Base-by-base conservation (phyloP, 768 basidiomycete species). In the Kondoa subrosea region DNA sequence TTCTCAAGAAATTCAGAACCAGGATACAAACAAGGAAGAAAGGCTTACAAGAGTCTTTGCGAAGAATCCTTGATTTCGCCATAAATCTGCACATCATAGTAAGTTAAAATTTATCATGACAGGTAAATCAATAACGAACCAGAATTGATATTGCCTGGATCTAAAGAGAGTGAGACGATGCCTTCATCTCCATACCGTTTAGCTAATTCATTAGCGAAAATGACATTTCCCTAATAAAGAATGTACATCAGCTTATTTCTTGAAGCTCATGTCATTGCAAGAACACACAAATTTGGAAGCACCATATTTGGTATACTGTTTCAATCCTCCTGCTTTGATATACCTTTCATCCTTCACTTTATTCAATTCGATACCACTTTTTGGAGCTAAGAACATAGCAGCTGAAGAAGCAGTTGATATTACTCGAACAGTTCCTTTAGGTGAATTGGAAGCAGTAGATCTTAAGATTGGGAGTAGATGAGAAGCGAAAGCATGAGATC, bases 211-310 rank as follows among this genome's bases (percentile, higher is more conserved):
- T 72, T 67, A 14, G 71, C 69, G 32, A 72, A 56, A 2, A 70
- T 26, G 56, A 72, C 61, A 69, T 72, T 72, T 30, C 69, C 71
- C 56, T 70, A 40, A 67, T 72, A 70, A n/a, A n/a, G n/a, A n/a
- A n/a, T n/a, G n/a, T n/a, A n/a, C n/a, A 4, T 50, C 34, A 30
- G 67, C 66, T 21, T 65, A 66, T 60, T 69, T 70, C 1, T 66
- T 32, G n/a, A 25, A 32, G 2, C 60, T 27, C 4, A 31, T 50
- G 32, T n/a, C n/a, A 34, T 14, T 40, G 59, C 64, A 40, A 50
- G 40, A 50, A 21, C 40, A 21, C 40, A 50, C 21, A 57, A 67
- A 25, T 66, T 25, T 33, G 68, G 33, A 1, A 66, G 66, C 25
- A 34, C 69, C 8, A 17, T 30, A 0, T 64, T 63, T 21, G 64